phyloP scores from a whole-genome alignment of 371 early-diverging fungal species.

The Parasitella parasitica region DNA sequence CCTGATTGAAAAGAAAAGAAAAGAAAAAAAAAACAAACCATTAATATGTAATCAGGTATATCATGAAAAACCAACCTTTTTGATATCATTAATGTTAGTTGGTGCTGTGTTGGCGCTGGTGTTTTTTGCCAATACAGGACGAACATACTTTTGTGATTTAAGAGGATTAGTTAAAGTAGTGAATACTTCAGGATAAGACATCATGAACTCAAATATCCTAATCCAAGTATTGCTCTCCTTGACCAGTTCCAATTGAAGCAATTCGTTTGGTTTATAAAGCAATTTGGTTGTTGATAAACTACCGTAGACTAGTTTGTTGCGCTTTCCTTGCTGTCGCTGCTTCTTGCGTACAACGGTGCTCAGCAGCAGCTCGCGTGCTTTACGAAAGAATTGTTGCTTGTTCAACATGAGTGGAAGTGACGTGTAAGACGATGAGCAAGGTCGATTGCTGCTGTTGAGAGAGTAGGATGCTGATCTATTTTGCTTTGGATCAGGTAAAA shows the following conservation, averaged over 20 bases:
- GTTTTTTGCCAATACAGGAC: neutral
- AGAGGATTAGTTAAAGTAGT: constrained; percentile 15
- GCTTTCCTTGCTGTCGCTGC: neutral
- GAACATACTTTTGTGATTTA: constrained; percentile 3
- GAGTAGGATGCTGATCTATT: neutral
- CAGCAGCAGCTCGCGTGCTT: constrained; percentile 6
- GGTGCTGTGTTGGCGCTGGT: neutral
- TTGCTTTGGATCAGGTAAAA: constrained; percentile 5
- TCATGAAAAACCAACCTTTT: neutral
- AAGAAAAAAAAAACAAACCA: neutral
- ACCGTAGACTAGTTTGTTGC: neutral
- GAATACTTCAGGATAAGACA: constrained; percentile 14
- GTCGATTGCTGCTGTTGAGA: neutral
- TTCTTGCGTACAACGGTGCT: neutral
- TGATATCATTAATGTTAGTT: neutral
- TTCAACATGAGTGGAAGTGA: constrained; percentile 1
- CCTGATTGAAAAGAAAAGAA: neutral
- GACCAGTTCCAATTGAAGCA: constrained; percentile 26
- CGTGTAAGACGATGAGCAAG: neutral
- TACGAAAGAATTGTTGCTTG: constrained; percentile 2
- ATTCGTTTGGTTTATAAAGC: constrained; percentile 21
- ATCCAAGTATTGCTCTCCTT: constrained; percentile 28
- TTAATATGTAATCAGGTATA: neutral
- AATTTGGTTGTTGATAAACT: neutral
- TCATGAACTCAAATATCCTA: constrained; percentile 27